Percentiles rank a stretch among this genome's conserved stretches.
phyloP scores from a whole-genome alignment of 306 rosid species.

The Dalbergia cochinchinensis region DNA sequence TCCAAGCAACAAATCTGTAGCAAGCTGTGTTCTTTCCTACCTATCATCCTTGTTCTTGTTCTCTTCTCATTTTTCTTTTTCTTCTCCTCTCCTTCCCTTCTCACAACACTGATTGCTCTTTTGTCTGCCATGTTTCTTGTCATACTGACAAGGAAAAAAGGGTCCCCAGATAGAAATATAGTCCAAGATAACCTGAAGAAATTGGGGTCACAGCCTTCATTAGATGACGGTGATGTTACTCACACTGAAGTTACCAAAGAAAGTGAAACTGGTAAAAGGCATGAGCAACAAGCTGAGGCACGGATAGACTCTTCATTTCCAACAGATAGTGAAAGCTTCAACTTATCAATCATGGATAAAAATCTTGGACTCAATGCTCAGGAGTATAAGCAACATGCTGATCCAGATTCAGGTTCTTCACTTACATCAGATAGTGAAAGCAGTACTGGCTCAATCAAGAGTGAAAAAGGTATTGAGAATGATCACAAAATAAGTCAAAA shows the following conservation, averaged over 20 bases:
- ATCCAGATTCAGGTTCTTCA: constrained; percentile 46
- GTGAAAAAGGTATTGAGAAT: constrained; percentile 40
- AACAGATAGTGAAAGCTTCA: constrained; percentile 56
- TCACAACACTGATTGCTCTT: constrained; percentile 49
- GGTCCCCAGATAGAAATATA: constrained; percentile 34
- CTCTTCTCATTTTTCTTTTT: constrained; percentile 45
- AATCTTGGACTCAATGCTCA: constrained; percentile 33
- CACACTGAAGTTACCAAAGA: constrained; percentile 33
- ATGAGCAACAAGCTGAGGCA: constrained; percentile 40
- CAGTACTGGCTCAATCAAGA: constrained; percentile 47
- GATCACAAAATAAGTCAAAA: constrained; percentile 34
- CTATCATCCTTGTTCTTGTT: constrained; percentile 45
- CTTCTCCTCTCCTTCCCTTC: constrained; percentile 50
- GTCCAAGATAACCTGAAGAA: constrained; percentile 36
- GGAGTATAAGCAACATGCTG: constrained; percentile 34
- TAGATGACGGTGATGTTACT: background rate
- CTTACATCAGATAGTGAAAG: constrained; percentile 58
- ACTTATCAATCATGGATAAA: constrained; percentile 41
- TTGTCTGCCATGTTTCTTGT: constrained; percentile 55
- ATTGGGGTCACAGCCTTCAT: constrained; percentile 1
- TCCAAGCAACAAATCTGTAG: constrained; percentile 39
- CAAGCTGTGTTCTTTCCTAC: constrained; percentile 43
- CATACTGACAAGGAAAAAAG: constrained; percentile 48
- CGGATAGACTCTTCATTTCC: constrained; percentile 33
- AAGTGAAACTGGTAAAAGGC: constrained; percentile 33